Evolutionary conservation across 805 yeast species (phyloP).

Genomic region (Starmerella khaoyaiensis): DNA sequence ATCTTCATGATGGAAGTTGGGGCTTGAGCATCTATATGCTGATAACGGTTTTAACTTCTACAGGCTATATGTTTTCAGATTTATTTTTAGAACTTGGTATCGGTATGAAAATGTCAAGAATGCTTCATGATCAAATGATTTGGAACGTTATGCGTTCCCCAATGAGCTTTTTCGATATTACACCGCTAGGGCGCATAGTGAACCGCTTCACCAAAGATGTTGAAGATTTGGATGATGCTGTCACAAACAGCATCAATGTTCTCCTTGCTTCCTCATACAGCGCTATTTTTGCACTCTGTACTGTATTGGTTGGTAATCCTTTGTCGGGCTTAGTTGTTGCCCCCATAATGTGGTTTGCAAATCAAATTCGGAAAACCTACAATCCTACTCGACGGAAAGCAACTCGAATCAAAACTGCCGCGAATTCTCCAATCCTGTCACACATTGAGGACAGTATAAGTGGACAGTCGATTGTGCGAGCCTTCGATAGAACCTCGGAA

Average conservation of each 20-base stretch:
- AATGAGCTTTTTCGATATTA: constrained; percentile 66
- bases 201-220: constrained; percentile 79
- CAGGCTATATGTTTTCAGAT: constrained; percentile 21
- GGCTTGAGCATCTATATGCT: constrained; percentile 69
- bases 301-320: constrained; percentile 74
- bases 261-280: constrained; percentile 26
- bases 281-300: constrained; percentile 46
- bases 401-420: constrained; percentile 47
- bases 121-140: constrained; percentile 58
- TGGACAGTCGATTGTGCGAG: constrained; percentile 58
- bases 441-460: constrained; percentile 59
- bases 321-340: constrained; percentile 53
- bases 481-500: constrained; percentile 45
- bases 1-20: constrained; percentile 23
- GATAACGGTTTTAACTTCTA: not conserved
- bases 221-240: constrained; percentile 63
- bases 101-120: constrained; percentile 31
- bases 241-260: constrained; percentile 29
- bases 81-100: constrained; percentile 49
- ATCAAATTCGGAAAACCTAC: constrained; percentile 50
- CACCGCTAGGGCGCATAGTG: constrained; percentile 74
- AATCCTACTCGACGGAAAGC: constrained; percentile 54
- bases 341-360: constrained; percentile 48
- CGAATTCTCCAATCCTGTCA: constrained; percentile 59
- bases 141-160: constrained; percentile 58